phyloP scores from a whole-genome alignment of 352 stramenopile species.

The Saprolegnia parasitica region DNA sequence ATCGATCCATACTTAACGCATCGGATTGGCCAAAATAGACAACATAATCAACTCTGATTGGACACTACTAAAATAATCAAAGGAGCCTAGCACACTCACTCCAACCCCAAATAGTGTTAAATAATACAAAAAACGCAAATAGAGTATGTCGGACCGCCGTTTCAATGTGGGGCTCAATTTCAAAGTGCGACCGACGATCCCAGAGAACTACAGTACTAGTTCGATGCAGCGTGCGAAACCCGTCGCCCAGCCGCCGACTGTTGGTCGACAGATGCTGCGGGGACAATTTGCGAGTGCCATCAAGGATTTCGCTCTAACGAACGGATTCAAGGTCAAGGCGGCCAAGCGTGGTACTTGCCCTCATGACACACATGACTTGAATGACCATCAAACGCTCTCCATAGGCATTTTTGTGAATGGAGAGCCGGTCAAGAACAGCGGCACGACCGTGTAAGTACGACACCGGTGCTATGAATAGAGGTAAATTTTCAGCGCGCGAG shows the following conservation, averaged over 20 bases:
- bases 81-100: neutral
- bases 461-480: neutral
- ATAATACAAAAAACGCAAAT: neutral
- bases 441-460: neutral
- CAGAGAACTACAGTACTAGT: neutral
- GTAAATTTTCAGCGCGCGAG: neutral
- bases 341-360: neutral
- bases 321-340: neutral
- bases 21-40: neutral
- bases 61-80: neutral
- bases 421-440: neutral
- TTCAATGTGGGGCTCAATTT: neutral
- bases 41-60: neutral
- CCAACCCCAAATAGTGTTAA: neutral
- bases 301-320: neutral
- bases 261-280: neutral
- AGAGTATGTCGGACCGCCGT: neutral
- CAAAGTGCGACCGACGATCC: neutral
- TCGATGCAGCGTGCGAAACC: neutral
- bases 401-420: neutral
- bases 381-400: neutral
- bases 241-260: neutral
- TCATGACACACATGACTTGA: neutral
- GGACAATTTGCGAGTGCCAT: neutral
- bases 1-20: neutral